These are phyloP conservation scores for Synchytrium microbalum DNA, from an alignment of 371 early-diverging fungal species.

Conservation along the genomic window DNA sequence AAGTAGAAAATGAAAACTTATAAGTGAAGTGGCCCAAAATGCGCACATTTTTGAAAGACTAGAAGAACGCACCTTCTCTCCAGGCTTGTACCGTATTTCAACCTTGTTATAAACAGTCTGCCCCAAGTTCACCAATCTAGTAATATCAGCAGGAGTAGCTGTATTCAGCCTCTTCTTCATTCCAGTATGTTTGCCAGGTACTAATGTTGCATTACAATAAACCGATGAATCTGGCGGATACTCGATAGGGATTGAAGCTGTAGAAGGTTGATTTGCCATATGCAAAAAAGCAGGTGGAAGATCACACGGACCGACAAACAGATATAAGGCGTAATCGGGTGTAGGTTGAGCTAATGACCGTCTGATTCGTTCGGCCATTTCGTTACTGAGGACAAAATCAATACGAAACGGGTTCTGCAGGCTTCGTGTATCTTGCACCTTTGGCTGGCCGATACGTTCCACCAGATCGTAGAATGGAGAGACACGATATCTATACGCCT, in stretches of 20 bases:
- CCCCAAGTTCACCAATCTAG: conserved; percentile 29
- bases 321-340: not conserved
- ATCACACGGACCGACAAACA: not conserved
- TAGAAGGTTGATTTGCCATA: not conserved
- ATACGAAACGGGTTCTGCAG: not conserved
- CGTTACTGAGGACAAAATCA: not conserved
- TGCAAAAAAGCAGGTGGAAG: not conserved
- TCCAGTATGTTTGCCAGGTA: conserved; percentile 19
- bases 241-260: not conserved
- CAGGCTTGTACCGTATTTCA: conserved; percentile 12
- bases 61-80: not conserved
- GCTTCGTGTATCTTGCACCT: not conserved
- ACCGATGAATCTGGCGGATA: not conserved
- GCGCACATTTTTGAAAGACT: too few species aligned
- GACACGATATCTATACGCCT: too few species aligned
- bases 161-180: conserved; percentile 55
- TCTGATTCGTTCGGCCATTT: not conserved
- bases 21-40: too few species aligned
- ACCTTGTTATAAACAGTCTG: conserved; percentile 12
- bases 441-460: not conserved
- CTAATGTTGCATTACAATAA: not conserved
- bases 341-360: not conserved
- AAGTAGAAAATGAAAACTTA: too few species aligned
- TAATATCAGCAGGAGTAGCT: conserved; percentile 52
- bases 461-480: not conserved